Evolutionary conservation across 495 filamentous ascomycete species (phyloP), one percentile per base, ranked within the genome.

Genomic region (Friedmanniomyces simplex): DNA sequence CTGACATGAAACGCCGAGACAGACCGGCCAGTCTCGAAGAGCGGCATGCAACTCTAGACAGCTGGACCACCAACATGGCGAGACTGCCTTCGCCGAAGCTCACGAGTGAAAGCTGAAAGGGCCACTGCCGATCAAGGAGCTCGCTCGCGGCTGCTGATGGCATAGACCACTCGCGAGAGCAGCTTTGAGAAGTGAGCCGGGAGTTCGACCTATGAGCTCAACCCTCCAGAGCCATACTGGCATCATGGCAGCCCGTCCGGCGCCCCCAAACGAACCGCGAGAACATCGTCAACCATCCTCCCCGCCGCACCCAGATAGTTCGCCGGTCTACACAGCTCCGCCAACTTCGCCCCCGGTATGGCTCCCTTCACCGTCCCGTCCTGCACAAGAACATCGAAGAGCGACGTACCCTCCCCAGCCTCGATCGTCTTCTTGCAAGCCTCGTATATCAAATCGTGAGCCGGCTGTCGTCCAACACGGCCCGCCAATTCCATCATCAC

Each of bases 401-500:
- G 61, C 26, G 68, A 67, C 48, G 60, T 63, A 16, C 73, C 67
- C 28, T 64, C 63, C 4, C 22, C 43, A 13, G 45, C 22, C 62
- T 77, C 73, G 62, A 77, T 79, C 46, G 69, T 72, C 53, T 74
- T 70, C 50, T 69, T 72, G 58, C 77, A 80, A n/a, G 74, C 74
- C 58, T 77, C 73, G 60, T 80, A 80, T 21, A 80, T 73, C 55
- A 79, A 67, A 67, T 78, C 76, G 68, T 80, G 76, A 18, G 77
- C 77, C 45, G 69, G 64, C 54, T 76, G 72, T 39, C 77, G 62
- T 28, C 77, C 77, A 21, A 76, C 62, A 57, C 73, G 63, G 39
- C 71, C 69, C 50, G 75, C 77, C 54, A 80, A 67, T 6, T 72
- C 76, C 77, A 80, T 80, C 76, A 80, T 80, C 14, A 80, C 76